Conservation (phyloP, 331 rosid genomes). For the Acacia pycnantha region DNA sequence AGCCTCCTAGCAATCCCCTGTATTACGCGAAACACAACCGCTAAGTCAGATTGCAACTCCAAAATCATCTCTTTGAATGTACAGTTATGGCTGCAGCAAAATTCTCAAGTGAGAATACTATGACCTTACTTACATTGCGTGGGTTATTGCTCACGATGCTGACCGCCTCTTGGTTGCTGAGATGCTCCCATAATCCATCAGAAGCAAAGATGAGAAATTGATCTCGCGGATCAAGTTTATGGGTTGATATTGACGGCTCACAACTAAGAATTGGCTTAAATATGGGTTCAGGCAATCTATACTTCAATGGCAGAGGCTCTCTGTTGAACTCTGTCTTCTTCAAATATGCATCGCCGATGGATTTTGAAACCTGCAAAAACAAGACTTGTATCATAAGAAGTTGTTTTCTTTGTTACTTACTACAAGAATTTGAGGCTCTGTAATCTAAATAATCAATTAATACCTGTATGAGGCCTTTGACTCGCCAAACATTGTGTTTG, state of each 20-base stretch:
- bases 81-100: neutral
- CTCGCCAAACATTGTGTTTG: slow-evolving; percentile 86
- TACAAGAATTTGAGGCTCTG: neutral
- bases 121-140: slow-evolving; percentile 51
- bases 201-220: slow-evolving; percentile 86
- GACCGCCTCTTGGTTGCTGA: slow-evolving; percentile 79
- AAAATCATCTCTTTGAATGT: neutral
- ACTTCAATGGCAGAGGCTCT: slow-evolving; percentile 64
- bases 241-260: slow-evolving; percentile 69
- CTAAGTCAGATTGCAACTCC: neutral
- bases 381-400: neutral
- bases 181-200: slow-evolving; percentile 98
- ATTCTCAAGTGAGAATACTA: neutral
- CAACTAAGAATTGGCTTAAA: slow-evolving; percentile 69
- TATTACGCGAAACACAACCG: neutral
- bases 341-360: slow-evolving; percentile 92
- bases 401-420: neutral
- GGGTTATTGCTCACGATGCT: slow-evolving; percentile 68
- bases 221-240: slow-evolving; percentile 58
- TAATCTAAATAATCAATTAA: neutral
- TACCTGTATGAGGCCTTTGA: slow-evolving; percentile 96
- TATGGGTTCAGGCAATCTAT: slow-evolving; percentile 71
- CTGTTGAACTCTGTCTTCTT: slow-evolving; percentile 76
- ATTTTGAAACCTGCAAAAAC: slow-evolving; percentile 73
- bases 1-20: slow-evolving; percentile 92